Evolutionary conservation across 2,329 filamentous ascomycete species (phyloP).

Genomic region (Pyricularia grisea): DNA sequence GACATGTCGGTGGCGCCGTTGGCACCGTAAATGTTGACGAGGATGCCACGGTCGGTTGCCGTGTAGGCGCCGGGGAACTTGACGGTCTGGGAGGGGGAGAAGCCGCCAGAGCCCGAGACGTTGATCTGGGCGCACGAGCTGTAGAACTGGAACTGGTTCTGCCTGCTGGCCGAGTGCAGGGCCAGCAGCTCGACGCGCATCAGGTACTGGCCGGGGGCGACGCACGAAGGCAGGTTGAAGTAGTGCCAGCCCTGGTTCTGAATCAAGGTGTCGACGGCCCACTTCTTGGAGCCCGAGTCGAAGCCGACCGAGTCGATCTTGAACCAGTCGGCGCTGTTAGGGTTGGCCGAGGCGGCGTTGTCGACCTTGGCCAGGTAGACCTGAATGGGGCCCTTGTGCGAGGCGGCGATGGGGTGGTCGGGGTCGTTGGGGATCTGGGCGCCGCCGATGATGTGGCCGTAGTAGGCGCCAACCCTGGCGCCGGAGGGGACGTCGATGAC

Average conservation of each 20-base stretch:
- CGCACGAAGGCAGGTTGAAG: slow-evolving; percentile 27
- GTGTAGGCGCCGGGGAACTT: slow-evolving; percentile 35
- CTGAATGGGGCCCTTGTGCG: slow-evolving; percentile 36
- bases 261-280: slow-evolving; percentile 41
- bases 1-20: slow-evolving; percentile 30
- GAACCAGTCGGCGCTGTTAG: slow-evolving; percentile 31
- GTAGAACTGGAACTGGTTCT: slow-evolving; percentile 9
- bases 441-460: slow-evolving; percentile 34
- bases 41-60: slow-evolving; percentile 32
- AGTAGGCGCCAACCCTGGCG: slow-evolving; percentile 37
- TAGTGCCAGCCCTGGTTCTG: slow-evolving; percentile 31
- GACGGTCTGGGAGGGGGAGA: slow-evolving; percentile 26
- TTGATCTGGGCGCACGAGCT: slow-evolving; percentile 21
- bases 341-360: slow-evolving; percentile 30
- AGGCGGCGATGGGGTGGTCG: slow-evolving; percentile 30
- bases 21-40: slow-evolving; percentile 36
- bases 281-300: slow-evolving; percentile 28
- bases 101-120: slow-evolving; percentile 23
- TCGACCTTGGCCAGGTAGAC: slow-evolving; percentile 38
- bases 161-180: slow-evolving; percentile 8
- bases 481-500: slow-evolving; percentile 40
- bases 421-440: slow-evolving; percentile 24
- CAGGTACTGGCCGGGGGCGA: slow-evolving; percentile 19
- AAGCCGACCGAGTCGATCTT: slow-evolving; percentile 42
- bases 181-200: slow-evolving; percentile 11